Evolutionary conservation across 2,329 filamentous ascomycete species (phyloP).

Genomic region (Clarireedia sp.): DNA sequence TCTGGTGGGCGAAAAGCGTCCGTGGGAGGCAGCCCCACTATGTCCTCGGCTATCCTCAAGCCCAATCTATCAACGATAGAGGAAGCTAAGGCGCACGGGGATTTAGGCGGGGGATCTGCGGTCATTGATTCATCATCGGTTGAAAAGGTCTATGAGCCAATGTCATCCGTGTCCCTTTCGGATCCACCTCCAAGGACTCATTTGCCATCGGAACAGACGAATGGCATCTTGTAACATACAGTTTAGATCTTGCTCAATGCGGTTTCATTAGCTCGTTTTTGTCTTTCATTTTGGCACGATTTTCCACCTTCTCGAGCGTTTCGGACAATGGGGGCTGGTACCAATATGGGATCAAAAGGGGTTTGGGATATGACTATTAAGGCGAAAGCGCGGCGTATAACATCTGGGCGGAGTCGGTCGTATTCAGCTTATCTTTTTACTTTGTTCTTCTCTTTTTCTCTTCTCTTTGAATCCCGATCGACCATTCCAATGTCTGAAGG

Average conservation of each 20-base stretch:
- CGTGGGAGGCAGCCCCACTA: constrained; percentile 27
- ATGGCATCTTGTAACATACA: constrained; percentile 33
- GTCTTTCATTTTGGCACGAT: constrained; percentile 18
- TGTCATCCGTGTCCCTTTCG: constrained; percentile 9
- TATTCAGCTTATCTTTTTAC: constrained; percentile 1
- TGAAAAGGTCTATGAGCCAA: constrained; percentile 27
- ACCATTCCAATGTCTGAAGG: neutral
- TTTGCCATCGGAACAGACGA: constrained; percentile 17
- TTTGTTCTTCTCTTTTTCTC: neutral
- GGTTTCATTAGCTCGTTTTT: constrained; percentile 16
- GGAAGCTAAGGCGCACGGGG: constrained; percentile 33
- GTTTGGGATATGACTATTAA: constrained; percentile 15
- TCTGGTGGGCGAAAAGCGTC: constrained; percentile 15
- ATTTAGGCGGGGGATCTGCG: constrained; percentile 25
- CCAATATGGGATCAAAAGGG: constrained; percentile 20
- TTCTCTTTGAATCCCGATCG: neutral
- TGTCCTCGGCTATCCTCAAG: constrained; percentile 32
- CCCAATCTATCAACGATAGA: constrained; percentile 32
- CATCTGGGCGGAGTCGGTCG: constrained; percentile 2
- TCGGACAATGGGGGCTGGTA: constrained; percentile 11
- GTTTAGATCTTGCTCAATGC: constrained; percentile 21
- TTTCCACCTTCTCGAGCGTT: constrained; percentile 17
- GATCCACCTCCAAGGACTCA: constrained; percentile 12
- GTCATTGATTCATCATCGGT: constrained; percentile 30
- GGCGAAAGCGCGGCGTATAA: constrained; percentile 6